Conservation (phyloP, 2,329 filamentous ascomycete species). For the Diplocarpon rosae region DNA sequence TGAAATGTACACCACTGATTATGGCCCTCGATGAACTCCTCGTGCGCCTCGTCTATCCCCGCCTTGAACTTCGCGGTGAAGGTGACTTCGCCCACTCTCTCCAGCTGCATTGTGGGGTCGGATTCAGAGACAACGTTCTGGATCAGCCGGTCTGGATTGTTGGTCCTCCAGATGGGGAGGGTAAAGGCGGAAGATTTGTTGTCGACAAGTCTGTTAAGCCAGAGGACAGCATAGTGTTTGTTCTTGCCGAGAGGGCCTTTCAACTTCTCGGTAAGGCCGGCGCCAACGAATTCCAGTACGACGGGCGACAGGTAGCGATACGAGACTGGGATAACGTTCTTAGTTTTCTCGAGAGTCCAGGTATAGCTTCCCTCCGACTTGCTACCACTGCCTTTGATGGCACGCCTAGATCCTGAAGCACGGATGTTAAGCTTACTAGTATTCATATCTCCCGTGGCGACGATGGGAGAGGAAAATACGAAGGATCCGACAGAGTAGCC, state of each 20-base stretch:
- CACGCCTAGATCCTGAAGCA: constrained; percentile 6
- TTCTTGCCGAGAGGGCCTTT: constrained; percentile 9
- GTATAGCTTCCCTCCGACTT: constrained; percentile 4
- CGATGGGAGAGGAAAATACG: constrained; percentile 10
- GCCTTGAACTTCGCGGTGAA: constrained; percentile 12
- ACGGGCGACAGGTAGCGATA: constrained; percentile 10
- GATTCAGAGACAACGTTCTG: constrained; percentile 11
- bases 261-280: constrained; percentile 6
- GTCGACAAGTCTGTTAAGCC: constrained; percentile 12
- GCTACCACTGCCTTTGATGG: constrained; percentile 6
- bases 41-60: constrained; percentile 12
- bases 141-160: constrained; percentile 10
- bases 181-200: constrained; percentile 9
- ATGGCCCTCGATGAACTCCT: constrained; percentile 7
- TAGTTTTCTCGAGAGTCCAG: constrained; percentile 5
- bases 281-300: constrained; percentile 10
- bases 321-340: constrained; percentile 10
- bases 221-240: constrained; percentile 13
- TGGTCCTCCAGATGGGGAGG: constrained; percentile 13
- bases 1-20: constrained; percentile 13
- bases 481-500: constrained; percentile 13
- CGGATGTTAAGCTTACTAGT: constrained; percentile 9
- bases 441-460: constrained; percentile 8
- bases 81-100: constrained; percentile 9
- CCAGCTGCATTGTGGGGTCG: constrained; percentile 10